phyloP scores from a whole-genome alignment of 2,329 filamentous ascomycete species.

The Gaeumannomyces tritici region DNA sequence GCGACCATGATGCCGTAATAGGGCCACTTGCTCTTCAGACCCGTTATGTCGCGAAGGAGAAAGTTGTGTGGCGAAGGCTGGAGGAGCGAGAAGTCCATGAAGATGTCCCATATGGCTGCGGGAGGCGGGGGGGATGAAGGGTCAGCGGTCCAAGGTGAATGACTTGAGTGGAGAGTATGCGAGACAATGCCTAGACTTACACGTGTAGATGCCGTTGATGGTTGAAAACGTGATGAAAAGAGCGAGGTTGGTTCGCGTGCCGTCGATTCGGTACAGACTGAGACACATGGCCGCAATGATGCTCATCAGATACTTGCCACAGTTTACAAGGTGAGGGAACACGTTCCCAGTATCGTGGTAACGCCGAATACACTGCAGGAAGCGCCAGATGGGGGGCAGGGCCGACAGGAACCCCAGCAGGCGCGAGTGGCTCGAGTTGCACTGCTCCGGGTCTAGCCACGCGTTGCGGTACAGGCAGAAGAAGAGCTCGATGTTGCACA shows the following conservation, averaged over 20 bases:
- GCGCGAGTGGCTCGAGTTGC: constrained; percentile 79
- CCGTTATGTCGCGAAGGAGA: constrained; percentile 67
- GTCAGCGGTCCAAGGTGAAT: too few relatives aligned
- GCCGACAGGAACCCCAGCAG: constrained; percentile 77
- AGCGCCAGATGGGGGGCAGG: constrained; percentile 81
- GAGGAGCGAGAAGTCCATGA: constrained; percentile 93
- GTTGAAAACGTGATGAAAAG: constrained; percentile 72
- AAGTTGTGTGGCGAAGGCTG: constrained; percentile 61
- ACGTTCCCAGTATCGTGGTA: constrained; percentile 78
- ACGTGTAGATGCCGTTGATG: constrained; percentile 77
- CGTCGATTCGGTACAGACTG: constrained; percentile 73
- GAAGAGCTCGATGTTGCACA: constrained; percentile 83
- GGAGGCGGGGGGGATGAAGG: too few relatives aligned
- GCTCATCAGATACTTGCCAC: constrained; percentile 81
- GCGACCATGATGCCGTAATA: constrained; percentile 82
- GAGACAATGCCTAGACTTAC: constrained; percentile 31
- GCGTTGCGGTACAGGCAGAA: constrained; percentile 82
- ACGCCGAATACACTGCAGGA: constrained; percentile 81
- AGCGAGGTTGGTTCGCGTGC: constrained; percentile 45
- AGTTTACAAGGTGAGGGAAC: constrained; percentile 89
- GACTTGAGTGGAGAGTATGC: not conserved
- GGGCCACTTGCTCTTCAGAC: constrained; percentile 67
- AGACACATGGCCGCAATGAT: constrained; percentile 70
- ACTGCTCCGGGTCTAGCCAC: constrained; percentile 66
- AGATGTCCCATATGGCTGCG: constrained; percentile 76